These are phyloP conservation scores for Thelonectria discophora DNA, from an alignment of 2,329 filamentous ascomycete genomes.

Conservation along the genomic window DNA sequence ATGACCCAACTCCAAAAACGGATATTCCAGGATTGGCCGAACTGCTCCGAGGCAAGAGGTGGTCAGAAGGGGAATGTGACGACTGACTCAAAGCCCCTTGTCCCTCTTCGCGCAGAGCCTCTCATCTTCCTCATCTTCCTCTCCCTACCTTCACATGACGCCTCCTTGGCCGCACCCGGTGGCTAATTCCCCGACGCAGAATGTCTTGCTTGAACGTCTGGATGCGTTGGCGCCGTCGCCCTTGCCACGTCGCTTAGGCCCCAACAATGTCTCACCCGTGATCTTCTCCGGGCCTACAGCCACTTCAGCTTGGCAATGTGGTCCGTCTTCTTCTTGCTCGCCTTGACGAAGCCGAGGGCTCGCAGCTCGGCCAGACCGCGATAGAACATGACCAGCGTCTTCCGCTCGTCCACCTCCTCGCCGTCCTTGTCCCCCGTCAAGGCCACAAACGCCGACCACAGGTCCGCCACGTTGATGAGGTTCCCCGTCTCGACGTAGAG, in stretches of 20 bases:
- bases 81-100: conserved; percentile 39
- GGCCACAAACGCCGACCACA: conserved; percentile 80
- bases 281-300: conserved; percentile 48
- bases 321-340: conserved; percentile 89
- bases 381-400: conserved; percentile 81
- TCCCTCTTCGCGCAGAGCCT: conserved; percentile 12
- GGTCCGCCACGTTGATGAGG: conserved; percentile 80
- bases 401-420: conserved; percentile 57
- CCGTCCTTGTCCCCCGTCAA: conserved; percentile 59
- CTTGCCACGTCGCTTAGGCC: conserved; percentile 28
- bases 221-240: neutral
- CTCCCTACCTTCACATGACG: conserved; percentile 37
- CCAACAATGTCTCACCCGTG: neutral
- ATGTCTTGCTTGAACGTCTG: conserved; percentile 24
- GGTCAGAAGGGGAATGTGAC: conserved; percentile 41
- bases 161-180: conserved; percentile 37
- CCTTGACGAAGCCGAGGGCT: conserved; percentile 86
- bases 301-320: conserved; percentile 93
- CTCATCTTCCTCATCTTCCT: conserved; percentile 5
- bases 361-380: conserved; percentile 84
- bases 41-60: neutral
- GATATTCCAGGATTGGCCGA: conserved; percentile 26
- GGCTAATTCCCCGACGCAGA: conserved; percentile 31
- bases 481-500: conserved; percentile 80
- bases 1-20: conserved; percentile 18